Conservation (phyloP, 2,329 filamentous ascomycete genomes). For the Fusarium paranaense region DNA sequence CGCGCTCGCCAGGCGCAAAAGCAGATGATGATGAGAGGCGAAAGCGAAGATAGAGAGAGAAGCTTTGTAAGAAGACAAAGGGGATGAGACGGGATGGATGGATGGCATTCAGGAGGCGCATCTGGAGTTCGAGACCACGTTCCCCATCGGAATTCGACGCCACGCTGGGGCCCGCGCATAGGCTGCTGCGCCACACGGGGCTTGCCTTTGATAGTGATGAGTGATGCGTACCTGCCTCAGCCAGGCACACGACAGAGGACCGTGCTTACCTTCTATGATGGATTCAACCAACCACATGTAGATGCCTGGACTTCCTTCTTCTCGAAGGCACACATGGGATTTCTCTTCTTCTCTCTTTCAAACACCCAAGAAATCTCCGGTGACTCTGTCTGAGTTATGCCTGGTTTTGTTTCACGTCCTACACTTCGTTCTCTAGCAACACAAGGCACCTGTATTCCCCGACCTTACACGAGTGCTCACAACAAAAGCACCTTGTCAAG, state of each 20-base stretch:
- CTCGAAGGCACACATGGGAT: background rate
- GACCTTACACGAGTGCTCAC: conserved; percentile 20
- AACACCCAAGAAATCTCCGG: background rate
- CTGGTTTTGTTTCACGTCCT: background rate
- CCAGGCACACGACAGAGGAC: background rate
- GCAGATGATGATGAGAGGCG: conserved; percentile 22
- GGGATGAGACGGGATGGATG: conserved; percentile 23
- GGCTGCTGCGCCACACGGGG: conserved; percentile 33
- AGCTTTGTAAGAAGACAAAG: conserved; percentile 13
- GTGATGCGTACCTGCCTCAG: background rate
- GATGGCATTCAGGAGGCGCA: conserved; percentile 36
- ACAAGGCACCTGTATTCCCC: conserved; percentile 25
- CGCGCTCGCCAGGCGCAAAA: conserved; percentile 38
- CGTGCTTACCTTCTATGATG: background rate
- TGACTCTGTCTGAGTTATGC: background rate
- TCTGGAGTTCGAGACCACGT: conserved; percentile 38
- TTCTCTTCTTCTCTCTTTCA: background rate
- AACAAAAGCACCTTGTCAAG: background rate
- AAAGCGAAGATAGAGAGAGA: conserved; percentile 18
- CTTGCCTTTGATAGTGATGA: conserved; percentile 5
- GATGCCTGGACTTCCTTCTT: background rate
- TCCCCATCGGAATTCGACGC: conserved; percentile 32
- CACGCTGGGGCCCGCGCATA: conserved; percentile 12
- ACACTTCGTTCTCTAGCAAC: background rate
- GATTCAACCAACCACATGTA: background rate